A percentile compares a stretch with the other conserved stretches of the same genome.
Conservation (phyloP, 768 basidiomycete genomes). For the Hygrophorus pudorinus region DNA sequence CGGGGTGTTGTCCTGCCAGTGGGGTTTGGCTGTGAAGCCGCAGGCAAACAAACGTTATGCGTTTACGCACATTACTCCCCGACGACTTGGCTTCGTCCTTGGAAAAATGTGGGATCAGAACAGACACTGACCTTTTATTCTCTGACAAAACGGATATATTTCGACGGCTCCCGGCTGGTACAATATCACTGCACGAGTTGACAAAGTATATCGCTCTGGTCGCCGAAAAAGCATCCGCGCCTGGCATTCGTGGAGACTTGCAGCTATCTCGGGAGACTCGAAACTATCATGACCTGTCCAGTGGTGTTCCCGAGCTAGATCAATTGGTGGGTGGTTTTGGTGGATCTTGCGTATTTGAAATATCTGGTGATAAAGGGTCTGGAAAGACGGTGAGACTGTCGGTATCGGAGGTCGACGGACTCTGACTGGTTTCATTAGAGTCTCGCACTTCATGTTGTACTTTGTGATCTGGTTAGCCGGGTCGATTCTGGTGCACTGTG, state of each 20-base stretch:
- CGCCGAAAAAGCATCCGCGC: constrained; percentile 32
- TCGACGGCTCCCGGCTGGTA: constrained; percentile 38
- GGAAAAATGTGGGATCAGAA: constrained; percentile 38
- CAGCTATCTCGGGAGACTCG: constrained; percentile 17
- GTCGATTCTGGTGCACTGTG: constrained; percentile 39
- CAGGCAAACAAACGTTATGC: too few species aligned
- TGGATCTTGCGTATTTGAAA: constrained; percentile 48
- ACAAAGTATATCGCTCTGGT: constrained; percentile 28
- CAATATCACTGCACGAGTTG: constrained; percentile 39
- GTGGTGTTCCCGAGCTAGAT: constrained; percentile 43
- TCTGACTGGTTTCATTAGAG: constrained; percentile 28
- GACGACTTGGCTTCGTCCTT: constrained; percentile 19
- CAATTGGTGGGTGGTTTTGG: constrained; percentile 39
- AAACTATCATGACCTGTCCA: constrained; percentile 16
- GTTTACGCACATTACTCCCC: too few species aligned
- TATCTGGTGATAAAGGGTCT: constrained; percentile 54
- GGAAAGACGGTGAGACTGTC: constrained; percentile 55
- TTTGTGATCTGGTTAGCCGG: constrained; percentile 37
- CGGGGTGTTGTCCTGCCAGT: too few species aligned
- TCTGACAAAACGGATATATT: constrained; percentile 35
- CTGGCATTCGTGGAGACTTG: constrained; percentile 26
- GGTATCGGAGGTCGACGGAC: background rate
- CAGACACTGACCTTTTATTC: constrained; percentile 51
- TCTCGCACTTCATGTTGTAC: constrained; percentile 47
- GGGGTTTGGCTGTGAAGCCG: too few species aligned